Percentiles rank a stretch among this genome's conserved stretches.
Conservation (phyloP, 495 filamentous ascomycete species). For the Penicillium waksmanii region DNA sequence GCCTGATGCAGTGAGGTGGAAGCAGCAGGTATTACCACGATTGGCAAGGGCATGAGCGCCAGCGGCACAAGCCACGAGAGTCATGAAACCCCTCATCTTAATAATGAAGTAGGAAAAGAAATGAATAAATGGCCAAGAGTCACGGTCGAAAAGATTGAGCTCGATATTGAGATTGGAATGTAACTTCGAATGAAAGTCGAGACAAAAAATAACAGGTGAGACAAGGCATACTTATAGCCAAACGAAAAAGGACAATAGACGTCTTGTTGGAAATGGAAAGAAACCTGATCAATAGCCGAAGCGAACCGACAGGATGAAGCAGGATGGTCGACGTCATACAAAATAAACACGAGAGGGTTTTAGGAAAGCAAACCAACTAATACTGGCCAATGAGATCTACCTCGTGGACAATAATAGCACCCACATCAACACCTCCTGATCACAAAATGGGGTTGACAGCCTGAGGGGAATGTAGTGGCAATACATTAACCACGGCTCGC, state of each 20-base stretch:
- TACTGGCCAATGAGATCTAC: background rate
- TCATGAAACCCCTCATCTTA: conserved; percentile 35
- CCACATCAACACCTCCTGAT: background rate
- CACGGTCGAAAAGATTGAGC: background rate
- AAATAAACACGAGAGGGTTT: background rate
- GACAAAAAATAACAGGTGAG: background rate
- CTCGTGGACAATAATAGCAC: background rate
- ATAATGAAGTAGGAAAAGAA: background rate
- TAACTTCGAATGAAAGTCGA: background rate
- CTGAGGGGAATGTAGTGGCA: conserved; percentile 11
- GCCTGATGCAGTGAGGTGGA: conserved; percentile 50
- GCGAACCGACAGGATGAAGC: background rate
- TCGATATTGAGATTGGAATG: background rate
- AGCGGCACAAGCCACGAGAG: conserved; percentile 37
- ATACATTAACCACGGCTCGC: conserved; percentile 15
- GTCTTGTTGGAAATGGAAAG: background rate
- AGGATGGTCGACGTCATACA: conserved; percentile 3
- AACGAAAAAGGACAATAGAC: background rate
- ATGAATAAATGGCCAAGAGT: background rate
- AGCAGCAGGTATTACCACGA: conserved; percentile 47
- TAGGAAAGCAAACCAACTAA: background rate
- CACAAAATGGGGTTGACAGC: background rate
- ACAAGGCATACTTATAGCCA: conserved; percentile 5
- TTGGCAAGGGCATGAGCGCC: conserved; percentile 39
- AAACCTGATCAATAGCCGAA: background rate